Percentiles rank a stretch among this genome's conserved stretches.
Evolutionary conservation across 768 basidiomycete species (phyloP).

Genomic region (Russula lepida): DNA sequence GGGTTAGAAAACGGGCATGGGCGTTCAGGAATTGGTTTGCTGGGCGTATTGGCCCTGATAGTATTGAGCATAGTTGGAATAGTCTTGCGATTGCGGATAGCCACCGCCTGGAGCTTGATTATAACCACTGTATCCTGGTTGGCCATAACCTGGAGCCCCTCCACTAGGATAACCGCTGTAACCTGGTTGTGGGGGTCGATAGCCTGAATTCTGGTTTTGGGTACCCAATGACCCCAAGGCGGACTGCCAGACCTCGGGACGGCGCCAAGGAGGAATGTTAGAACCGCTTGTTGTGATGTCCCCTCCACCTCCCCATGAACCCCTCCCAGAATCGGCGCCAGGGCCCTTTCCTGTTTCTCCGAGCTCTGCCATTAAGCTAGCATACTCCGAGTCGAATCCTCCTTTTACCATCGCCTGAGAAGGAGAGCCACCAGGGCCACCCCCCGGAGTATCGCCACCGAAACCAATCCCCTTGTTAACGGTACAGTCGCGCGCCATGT

Average conservation of each 20-base stretch:
- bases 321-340: conserved; percentile 45
- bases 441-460: conserved; percentile 26
- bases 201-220: conserved; percentile 38
- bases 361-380: conserved; percentile 94
- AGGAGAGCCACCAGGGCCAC: conserved; percentile 46
- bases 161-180: conserved; percentile 33
- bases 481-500: conserved; percentile 98
- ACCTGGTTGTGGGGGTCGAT: conserved; percentile 64
- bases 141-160: conserved; percentile 17
- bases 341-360: conserved; percentile 68
- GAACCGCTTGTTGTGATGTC: conserved; percentile 54
- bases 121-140: conserved; percentile 19
- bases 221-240: conserved; percentile 29
- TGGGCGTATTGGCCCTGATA: conserved; percentile 85
- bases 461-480: conserved; percentile 60
- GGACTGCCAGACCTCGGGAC: conserved; percentile 80
- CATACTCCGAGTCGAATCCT: conserved; percentile 97
- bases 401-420: conserved; percentile 50
- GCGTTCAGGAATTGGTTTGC: conserved; percentile 49
- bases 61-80: conserved; percentile 77
- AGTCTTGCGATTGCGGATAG: conserved; percentile 51
- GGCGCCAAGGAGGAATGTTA: conserved; percentile 85
- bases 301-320: conserved; percentile 50
- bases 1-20: conserved; percentile 28
- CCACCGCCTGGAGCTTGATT: conserved; percentile 5